Base-by-base conservation (phyloP, 1,139 yeast species). In the Yamadazyma triangularis region DNA sequence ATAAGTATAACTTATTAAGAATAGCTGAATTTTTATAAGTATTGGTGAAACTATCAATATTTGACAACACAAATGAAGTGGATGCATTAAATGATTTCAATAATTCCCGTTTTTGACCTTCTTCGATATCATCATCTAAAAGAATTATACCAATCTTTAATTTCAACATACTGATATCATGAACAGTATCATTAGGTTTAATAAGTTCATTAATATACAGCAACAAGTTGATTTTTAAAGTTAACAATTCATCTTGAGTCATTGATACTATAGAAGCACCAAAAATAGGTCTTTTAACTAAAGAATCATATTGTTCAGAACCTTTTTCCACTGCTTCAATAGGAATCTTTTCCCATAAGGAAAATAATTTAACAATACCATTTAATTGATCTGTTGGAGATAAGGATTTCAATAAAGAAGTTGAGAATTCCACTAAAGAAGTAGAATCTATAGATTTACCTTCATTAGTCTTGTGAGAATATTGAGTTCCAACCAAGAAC, bases 401-500 rank as follows among this genome's bases (percentile, higher is more conserved):
- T 53, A 89, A 88, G 14, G 75, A 71, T 41, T 77, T 75, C 55
- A 86, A 54, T 49, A 87, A 82, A 0, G 85, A 64, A 18, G 77
- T 69, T 2, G 83, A 68, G 53, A 91, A 91, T 41, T 85, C 95
- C 34, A 79, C 60, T 27, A 84, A 59, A 18, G 6, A 7, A n/a
- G n/a, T n/a, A 19, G 86, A 74, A 35, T 86, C 96, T 29, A 77
- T 72, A 31, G 64, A 53, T 51, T 79, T 84, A 44, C 77, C 74
- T 46, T 73, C 76, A 22, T 58, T 51, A 28, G 68, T 57, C 27
- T 77, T 68, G 28, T 64, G 65, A 7, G 80, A 73, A 50, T 74
- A 85, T 51, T 86, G 94, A 47, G 77, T 86, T 27, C 94, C 91
- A 47, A 89, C 72, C 46, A 91, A 69, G 48, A 86, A 81, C 42